Base-by-base conservation (phyloP, 2,329 filamentous ascomycete species). In the Daldinia sp. region DNA sequence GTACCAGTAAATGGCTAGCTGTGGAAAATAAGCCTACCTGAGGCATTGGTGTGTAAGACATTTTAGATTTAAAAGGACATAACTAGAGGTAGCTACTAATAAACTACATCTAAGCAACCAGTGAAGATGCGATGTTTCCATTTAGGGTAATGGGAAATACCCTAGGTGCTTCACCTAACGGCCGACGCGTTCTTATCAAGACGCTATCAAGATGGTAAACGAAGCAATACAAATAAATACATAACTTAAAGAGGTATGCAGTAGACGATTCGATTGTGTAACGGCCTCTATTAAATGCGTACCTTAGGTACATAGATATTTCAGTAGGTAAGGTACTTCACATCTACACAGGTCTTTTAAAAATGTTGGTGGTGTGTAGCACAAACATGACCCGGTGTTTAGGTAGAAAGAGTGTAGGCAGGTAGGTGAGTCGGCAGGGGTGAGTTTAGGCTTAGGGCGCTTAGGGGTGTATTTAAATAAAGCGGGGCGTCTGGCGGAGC, bases 361-460 rank as follows among this genome's bases (percentile, higher is more conserved):
- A 51, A n/a, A 23, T 20, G 2, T 35, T 20, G 15, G 51, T 64
- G 60, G 60, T 64, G 58, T 65, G 66, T 60, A 63, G 58, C n/a
- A 69, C 62, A 66, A 41, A 69, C 46, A 33, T 51, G 46, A 59
- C 54, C 66, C 62, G 41, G 50, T 56, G 58, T 62, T 50, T 51
- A 51, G 46, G 46, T 51, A 51, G 46, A 23, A 50, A 5, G 39
- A 33, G 30, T 33, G 30, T 9, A 50, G 9, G n/a, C n/a, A n/a
- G 26, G 44, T 28, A 48, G 44, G 65, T 55, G 60, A 58, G 46
- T 60, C 39, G 33, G 18, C 23, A 51, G 50, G 63, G 55, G 56
- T 60, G 15, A 28, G 44, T 63, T 50, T 37, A 57, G 20, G 54
- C 44, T 53, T 37, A 48, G n/a, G 12, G 42, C 35, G 15, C 39